Base-by-base conservation (phyloP, 1,139 yeast genomes). In the Yamadazyma dushanensis region DNA sequence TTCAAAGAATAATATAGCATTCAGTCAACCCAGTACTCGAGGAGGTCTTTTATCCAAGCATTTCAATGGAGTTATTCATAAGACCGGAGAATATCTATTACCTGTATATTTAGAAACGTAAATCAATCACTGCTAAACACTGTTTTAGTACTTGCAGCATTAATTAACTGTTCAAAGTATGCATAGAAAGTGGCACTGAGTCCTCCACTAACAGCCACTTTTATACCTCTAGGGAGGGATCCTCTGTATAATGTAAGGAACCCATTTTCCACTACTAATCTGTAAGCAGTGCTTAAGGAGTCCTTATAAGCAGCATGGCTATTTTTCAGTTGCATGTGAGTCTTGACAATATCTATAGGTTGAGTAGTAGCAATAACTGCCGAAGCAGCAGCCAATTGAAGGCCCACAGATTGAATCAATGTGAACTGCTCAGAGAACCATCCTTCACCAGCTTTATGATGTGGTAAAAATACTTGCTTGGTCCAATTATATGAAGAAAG, bases 281-380 rank as follows among this genome's bases (percentile, higher is more conserved):
- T 67, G 56, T 82, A 86, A 2, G 89, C 83, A 39, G 96, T 84
- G 27, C 80, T 68, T 46, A 88, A 61, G 7, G 88, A 70, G 56
- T 86, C 90, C 34, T 76, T 76, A 56, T 84, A 85, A 3, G 79
- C 54, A 21, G 70, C 59, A 41, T 76, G 69, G 9, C 82, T 83
- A 54, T 83, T 78, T 44, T 80, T 78, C 58, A 89, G 78, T 59
- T 90, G 97, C 78, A 89, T 79, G 54, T 96, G 78, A 1, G 96
- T 80, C 61, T 92, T 92, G 35, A 90, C 65, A 4, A 89, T 89
- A 62, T 92, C 98, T 15, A 92, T 66, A 0, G 98, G 98, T 60
- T 90, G 97, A 0, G 97, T 90, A 0, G 79, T 68, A 0, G 78
- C 76, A 4, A 88, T 86, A 17, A 88, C 95, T 0, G 80, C 86